Evolutionary conservation across 257 asterid species (phyloP), one percentile per base, ranked within the genome.

Genomic region (Solanum habrochaites): DNA sequence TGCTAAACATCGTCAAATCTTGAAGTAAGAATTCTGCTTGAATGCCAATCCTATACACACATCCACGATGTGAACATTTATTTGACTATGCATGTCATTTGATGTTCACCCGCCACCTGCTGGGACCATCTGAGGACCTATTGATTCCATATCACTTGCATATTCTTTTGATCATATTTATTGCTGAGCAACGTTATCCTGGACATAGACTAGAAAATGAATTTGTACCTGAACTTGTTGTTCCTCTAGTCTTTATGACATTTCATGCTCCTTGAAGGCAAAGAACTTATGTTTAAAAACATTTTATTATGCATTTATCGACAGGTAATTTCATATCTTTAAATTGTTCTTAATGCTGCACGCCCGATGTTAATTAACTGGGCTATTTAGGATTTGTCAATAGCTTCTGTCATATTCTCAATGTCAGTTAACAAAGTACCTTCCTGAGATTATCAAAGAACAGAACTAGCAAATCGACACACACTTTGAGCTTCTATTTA

Each of bases 1-100:
- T 58, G 95, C 89, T 66, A 66, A 85, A n/a, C 85, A 88, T 60
- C 93, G 94, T 86, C 91, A 82, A 88, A 87, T 87, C 31, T 88
- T 91, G 70, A 90, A 89, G 83, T 88, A 86, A 88, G 72, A 82
- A 72, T 49, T 42, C 83, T 47, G 67, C 11, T 49, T 16, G 45
- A 80, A 47, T 29, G 29, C 12, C 18, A 16, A 47, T 37, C 56
- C 83, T 13, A 42, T 75, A 42, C 18, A 27, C 25, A 16, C 45
- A 49, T 40, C n/a, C 27, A 49, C 3, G 29, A 80, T 3, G 49
- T 80, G 67, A 49, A 47, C 43, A 80, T 80, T 29, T 80, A 1
- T 80, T 18, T 25, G 27, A 47, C 43, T 49, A 49, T 49, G 67
- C 85, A 47, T 80, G 29, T 4, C 67, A 47, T 80, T 47, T 80